phyloP scores from a whole-genome alignment of 495 filamentous ascomycete genomes.

The Coniosporium apollinis region DNA sequence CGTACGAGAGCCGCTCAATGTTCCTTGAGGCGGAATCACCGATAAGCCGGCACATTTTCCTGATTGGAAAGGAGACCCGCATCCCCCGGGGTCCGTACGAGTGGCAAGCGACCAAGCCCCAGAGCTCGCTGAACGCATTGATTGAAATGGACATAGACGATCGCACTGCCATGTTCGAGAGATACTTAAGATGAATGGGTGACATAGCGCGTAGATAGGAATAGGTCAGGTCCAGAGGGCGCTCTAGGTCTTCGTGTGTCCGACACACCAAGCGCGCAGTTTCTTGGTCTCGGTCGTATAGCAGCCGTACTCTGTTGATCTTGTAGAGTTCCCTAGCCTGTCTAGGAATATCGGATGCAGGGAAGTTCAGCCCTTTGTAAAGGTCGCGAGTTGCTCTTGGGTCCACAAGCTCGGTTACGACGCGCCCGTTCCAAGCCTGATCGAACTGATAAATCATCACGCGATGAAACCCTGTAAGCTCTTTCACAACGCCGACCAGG shows the following conservation, averaged over 20 bases:
- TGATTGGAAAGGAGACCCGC: constrained; percentile 79
- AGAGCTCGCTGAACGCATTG: constrained; percentile 67
- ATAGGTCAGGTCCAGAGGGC: constrained; percentile 70
- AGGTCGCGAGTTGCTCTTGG: constrained; percentile 64
- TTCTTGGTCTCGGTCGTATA: constrained; percentile 61
- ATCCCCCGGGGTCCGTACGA: constrained; percentile 62
- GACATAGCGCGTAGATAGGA: constrained; percentile 82
- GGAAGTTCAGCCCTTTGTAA: constrained; percentile 82
- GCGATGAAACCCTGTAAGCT: constrained; percentile 82
- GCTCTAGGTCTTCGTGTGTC: constrained; percentile 55
- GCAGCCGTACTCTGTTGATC: constrained; percentile 60
- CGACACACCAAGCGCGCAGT: constrained; percentile 73
- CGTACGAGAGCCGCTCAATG: constrained; percentile 78
- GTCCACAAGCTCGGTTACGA: constrained; percentile 79
- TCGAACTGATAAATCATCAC: constrained; percentile 95
- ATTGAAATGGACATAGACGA: constrained; percentile 93
- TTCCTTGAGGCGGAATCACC: constrained; percentile 78
- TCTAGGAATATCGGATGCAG: constrained; percentile 78
- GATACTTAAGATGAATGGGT: constrained; percentile 76
- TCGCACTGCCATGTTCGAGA: constrained; percentile 78
- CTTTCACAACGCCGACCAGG: constrained; percentile 61
- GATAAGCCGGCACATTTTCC: constrained; percentile 87
- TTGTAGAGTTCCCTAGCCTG: constrained; percentile 72
- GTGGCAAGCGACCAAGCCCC: constrained; percentile 85
- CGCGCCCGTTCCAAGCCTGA: constrained; percentile 59